Base-by-base conservation (phyloP, 495 filamentous ascomycete genomes). In the Xylaria venustula region DNA sequence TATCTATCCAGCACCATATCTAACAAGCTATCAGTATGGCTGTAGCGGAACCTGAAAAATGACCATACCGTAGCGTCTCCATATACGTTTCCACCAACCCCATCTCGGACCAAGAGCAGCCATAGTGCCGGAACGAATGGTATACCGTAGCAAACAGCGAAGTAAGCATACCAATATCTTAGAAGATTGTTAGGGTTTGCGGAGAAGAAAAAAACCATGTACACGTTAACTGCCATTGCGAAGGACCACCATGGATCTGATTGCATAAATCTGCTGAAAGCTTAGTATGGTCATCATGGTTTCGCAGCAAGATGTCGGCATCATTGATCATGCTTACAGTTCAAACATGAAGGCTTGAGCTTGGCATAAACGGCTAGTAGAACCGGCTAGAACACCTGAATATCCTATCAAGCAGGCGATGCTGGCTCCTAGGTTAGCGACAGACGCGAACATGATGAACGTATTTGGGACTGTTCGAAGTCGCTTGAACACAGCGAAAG, bases 1-100 rank as follows among this genome's bases (percentile, higher is more conserved):
- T 74, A 41, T 80, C 79, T 47, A 95, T 83, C 92, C 92, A 96
- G 73, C 92, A 96, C 92, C 92, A 95, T 40, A 96, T 77, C 83
- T 83, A 42, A 42, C 23, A 30, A 9, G 11, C 19, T 28, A 23
- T 40, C 9, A 25, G 44, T 11, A 58, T 20, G 0, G 15, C 45
- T 48, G 9, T 34, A 20, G 1, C 14, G 25, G 34, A 2, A 15
- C 15, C 28, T 34, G 15, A 11, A 23, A 7, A 9, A 0, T 20
- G 40, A 17, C 54, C 76, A 56, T 68, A 81, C 79, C 54, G 85
- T 86, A 28, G 91, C 91, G 65, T 87, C 79, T 19, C 91, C 92
- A 67, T 94, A 94, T 2, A 93, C 79, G 6, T 68, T 76, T 2
- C 78, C 75, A 7, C 75, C 73, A 22, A 71, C 56, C 0, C 76